These are phyloP conservation scores for Backusella liffmaniae DNA, from an alignment of 192 early-diverging fungal species.

Conservation along the genomic window DNA sequence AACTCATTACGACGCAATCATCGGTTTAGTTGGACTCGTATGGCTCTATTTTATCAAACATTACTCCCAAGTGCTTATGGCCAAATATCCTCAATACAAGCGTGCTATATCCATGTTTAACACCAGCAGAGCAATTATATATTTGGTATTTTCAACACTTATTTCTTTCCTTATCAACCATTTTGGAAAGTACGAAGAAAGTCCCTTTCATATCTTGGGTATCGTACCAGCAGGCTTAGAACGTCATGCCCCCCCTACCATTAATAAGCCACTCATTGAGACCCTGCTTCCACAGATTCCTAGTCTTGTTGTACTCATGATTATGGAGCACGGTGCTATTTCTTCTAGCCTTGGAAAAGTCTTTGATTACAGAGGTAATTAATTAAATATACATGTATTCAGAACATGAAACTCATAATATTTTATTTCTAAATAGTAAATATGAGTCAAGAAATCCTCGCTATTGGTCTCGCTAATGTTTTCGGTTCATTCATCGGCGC, in stretches of 20 bases:
- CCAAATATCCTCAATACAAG: constrained; percentile 47
- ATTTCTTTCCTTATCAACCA: constrained; percentile 59
- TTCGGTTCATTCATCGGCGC: constrained; percentile 84
- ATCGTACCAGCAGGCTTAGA: constrained; percentile 74
- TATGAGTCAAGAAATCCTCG: constrained; percentile 87
- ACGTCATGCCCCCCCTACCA: constrained; percentile 50
- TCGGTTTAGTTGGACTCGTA: constrained; percentile 53
- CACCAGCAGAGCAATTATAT: constrained; percentile 72
- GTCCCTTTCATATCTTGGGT: constrained; percentile 65
- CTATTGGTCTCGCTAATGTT: constrained; percentile 86
- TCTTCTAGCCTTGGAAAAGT: constrained; percentile 82
- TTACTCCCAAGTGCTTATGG: constrained; percentile 20
- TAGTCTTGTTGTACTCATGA: constrained; percentile 67
- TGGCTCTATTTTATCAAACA: constrained; percentile 42
- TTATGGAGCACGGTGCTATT: constrained; percentile 93
- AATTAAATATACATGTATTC: background rate
- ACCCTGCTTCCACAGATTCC: constrained; percentile 53
- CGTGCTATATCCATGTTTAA: constrained; percentile 60
- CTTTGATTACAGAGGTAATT: constrained; percentile 77
- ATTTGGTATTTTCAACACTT: constrained; percentile 71
- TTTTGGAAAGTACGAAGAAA: constrained; percentile 40
- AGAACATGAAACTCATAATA: background rate
- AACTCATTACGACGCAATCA: constrained; percentile 55
- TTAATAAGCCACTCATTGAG: constrained; percentile 52
- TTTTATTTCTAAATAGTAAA: constrained; percentile 30